Evolutionary conservation across 345 rosid species (phyloP), one percentile per base, ranked within the genome.

Genomic region (Eucalyptus shirleyi): DNA sequence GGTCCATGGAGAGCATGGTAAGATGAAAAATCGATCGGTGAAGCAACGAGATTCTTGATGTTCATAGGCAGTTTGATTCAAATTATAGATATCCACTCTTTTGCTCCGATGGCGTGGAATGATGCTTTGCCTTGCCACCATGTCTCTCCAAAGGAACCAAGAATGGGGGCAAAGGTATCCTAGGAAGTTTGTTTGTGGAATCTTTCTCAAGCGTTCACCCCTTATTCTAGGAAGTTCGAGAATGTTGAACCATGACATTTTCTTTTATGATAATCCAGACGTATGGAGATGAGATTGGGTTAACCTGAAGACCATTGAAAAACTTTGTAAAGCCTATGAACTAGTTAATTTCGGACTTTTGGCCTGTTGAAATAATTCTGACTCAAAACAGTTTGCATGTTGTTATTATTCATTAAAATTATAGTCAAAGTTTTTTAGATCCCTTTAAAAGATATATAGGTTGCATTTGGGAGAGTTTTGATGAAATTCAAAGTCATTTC

Each of bases 311-410:
- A 1, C 62, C 14, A 24, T 0, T 56, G 62, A 56, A 56, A 56
- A 23, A 4, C 30, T 26, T 23, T 4, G 14, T 2, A 56, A 24
- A 56, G 13, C 13, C 6, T 56, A 56, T 24, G 1, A 56, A 56
- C 13, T 0, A 62, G 5, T 62, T 12, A 13, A 13, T 30, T 62
- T 30, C 0, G 1, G 13, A 34, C 45, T 72, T 34, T 19, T 72
- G 0, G 4, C 45, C 4, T 18, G 14, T 37, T 21, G 2, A 18
- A 5, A 34, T 5, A 11, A 19, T 19, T 19, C 0, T 34, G 44
- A 69, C 10, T 34, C 24, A 34, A 4, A 9, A 40, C 0, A 69
- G 13, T 10, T 18, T 69, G 26, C 2, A 17, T 34, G 0, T 10
- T 1, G 0, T 69, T 9, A 69, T 69, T 18, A 9, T 34, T 69